Evolutionary conservation across 2,329 filamentous ascomycete genomes (phyloP), one percentile per base, ranked within the genome.

Genomic region (Fusarium phyllophilum): DNA sequence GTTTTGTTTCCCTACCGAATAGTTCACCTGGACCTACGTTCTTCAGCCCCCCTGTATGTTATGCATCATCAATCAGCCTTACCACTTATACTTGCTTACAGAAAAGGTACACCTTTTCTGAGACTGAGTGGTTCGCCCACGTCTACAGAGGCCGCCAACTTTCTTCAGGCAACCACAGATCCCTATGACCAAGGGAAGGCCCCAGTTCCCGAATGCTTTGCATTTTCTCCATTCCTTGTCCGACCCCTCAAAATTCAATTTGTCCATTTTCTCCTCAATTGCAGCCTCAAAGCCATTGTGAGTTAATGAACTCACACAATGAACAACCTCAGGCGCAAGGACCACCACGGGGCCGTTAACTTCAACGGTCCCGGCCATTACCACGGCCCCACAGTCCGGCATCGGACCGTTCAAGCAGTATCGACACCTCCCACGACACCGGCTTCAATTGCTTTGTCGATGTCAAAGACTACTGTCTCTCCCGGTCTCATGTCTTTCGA

Each of bases 301-400:
- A 54, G n/a, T 31, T n/a, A 12, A 36, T 36, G 17, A 52, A 51
- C 49, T 34, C 34, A 36, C 22, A 49, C 52, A 45, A 72, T 72
- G 69, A 52, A 72, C 22, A 57, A 58, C 52, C 44, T 61, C 41
- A 69, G 39, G 46, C 69, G 51, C 44, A 62, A 54, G 66, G 49
- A 52, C 56, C 68, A 46, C 24, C 56, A 51, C 56, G 45, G 68
- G 68, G 62, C 62, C 56, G 56, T 68, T 11, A 24, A 52, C 24
- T 29, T 42, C 31, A 57, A 58, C 45, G 49, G 51, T 48, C 33
- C 34, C 48, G 48, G 41, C 22, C 45, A 18, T 42, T 22, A n/a
- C 20, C 29, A 46, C 71, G 71, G 72, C 72, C 72, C 72, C 72
- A 74, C 72, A 36, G 26, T 41, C 42, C 66, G 45, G 62, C 66